Conservation (phyloP, 1,284 basidiomycete genomes). For the Xanthoconium separans region DNA sequence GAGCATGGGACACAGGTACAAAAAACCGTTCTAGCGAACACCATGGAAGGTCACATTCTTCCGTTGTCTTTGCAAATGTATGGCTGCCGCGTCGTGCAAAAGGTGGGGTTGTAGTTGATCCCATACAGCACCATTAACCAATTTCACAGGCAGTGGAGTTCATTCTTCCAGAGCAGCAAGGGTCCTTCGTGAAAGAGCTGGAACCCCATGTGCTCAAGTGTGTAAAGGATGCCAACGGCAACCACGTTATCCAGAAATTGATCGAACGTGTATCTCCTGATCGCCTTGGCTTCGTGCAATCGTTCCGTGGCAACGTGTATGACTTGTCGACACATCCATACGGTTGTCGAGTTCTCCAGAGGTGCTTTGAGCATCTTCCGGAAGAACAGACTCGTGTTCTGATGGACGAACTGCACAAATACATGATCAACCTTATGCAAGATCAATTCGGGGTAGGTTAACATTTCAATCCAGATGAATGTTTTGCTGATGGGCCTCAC, state of each 20-base stretch:
- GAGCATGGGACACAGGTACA: conserved; percentile 85
- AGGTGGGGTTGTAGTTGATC: conserved; percentile 44
- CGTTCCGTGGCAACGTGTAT: conserved; percentile 83
- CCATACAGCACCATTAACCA: conserved; percentile 5
- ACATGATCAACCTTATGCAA: conserved; percentile 72
- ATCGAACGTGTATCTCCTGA: conserved; percentile 80
- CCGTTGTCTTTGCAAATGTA: conserved; percentile 90
- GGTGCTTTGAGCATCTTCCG: conserved; percentile 86
- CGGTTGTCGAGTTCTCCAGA: conserved; percentile 93
- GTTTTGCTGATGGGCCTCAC: conserved; percentile 5
- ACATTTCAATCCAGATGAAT: neutral
- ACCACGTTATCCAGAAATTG: conserved; percentile 91
- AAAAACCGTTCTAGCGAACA: conserved; percentile 66
- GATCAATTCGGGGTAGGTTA: conserved; percentile 83
- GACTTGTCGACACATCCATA: conserved; percentile 89
- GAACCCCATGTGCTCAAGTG: conserved; percentile 82
- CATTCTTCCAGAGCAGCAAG: conserved; percentile 77
- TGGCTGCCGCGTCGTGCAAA: conserved; percentile 91
- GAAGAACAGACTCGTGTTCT: conserved; percentile 69
- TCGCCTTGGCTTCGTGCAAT: conserved; percentile 73
- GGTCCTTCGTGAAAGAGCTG: conserved; percentile 75
- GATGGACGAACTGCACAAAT: conserved; percentile 82
- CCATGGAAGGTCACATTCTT: conserved; percentile 82
- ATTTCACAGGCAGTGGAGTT: conserved; percentile 76
- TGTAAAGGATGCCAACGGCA: conserved; percentile 92